These are phyloP conservation scores for Boletus patriciae DNA, from an alignment of 768 basidiomycete genomes.

Conservation along the genomic window DNA sequence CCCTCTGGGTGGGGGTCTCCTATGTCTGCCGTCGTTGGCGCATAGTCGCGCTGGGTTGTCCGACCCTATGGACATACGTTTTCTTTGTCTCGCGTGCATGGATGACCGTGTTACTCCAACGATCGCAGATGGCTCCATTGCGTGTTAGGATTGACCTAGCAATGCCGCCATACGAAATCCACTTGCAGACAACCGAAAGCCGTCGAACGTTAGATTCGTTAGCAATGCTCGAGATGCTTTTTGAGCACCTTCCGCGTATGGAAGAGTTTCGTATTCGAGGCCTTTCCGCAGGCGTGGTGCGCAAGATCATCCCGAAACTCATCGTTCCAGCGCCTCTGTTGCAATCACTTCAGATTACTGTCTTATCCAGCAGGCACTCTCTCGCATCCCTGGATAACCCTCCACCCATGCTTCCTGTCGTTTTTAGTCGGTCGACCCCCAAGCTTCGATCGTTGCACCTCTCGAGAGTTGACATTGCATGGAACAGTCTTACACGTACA, in stretches of 20 bases:
- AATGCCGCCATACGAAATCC: too few species aligned
- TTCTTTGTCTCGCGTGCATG: background rate
- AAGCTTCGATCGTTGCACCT: background rate
- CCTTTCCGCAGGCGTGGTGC: background rate
- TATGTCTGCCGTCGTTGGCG: slow-evolving; percentile 1
- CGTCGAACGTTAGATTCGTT: background rate
- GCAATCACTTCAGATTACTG: slow-evolving; percentile 2
- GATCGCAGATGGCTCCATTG: background rate
- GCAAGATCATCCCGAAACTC: background rate
- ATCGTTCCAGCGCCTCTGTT: background rate
- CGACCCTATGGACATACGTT: background rate
- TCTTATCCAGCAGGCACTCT: background rate
- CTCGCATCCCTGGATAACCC: background rate
- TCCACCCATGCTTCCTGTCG: background rate
- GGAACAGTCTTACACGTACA: background rate
- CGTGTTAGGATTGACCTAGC: background rate
- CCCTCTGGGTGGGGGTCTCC: background rate
- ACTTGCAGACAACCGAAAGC: too few species aligned
- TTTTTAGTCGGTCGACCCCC: background rate
- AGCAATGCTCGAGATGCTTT: background rate
- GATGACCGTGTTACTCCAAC: slow-evolving; percentile 1
- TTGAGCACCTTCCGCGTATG: background rate
- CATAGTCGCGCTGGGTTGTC: background rate
- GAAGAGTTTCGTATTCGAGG: slow-evolving; percentile 4
- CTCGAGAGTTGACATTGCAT: background rate